Evolutionary conservation across 441 rosid species (phyloP).

Genomic region (Gossypium davidsonii): DNA sequence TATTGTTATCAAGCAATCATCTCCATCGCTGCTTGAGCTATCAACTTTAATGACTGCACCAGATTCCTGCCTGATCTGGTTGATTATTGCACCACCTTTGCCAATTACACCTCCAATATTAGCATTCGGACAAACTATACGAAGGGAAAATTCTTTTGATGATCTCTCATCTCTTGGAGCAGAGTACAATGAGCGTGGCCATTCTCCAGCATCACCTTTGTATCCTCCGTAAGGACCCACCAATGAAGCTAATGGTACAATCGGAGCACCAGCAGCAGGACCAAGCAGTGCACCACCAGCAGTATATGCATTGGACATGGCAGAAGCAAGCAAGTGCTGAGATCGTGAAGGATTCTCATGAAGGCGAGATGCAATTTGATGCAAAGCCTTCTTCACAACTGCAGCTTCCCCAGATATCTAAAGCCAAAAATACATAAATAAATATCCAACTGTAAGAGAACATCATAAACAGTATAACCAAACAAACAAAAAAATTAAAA

Average conservation of each 20-base stretch:
- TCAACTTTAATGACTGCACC: conserved; percentile 80
- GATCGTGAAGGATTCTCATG: conserved; percentile 90
- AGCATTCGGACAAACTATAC: conserved; percentile 68
- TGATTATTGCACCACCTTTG: conserved; percentile 79
- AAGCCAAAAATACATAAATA: conserved; percentile 5
- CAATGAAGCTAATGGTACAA: conserved; percentile 73
- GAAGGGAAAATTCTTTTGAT: conserved; percentile 66
- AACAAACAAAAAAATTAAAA: background rate
- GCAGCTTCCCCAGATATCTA: conserved; percentile 84
- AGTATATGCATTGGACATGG: conserved; percentile 42
- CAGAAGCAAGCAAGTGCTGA: conserved; percentile 70
- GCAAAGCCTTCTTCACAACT: conserved; percentile 72
- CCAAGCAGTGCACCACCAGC: conserved; percentile 51
- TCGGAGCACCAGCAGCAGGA: conserved; percentile 45
- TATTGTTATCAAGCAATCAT: conserved; percentile 70
- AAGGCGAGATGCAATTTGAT: conserved; percentile 75
- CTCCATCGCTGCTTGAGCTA: conserved; percentile 70
- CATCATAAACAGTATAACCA: background rate
- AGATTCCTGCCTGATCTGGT: conserved; percentile 82
- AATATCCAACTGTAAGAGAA: background rate
- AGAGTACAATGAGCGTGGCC: conserved; percentile 69
- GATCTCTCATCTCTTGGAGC: conserved; percentile 76
- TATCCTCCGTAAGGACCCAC: conserved; percentile 75
- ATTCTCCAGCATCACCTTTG: conserved; percentile 67
- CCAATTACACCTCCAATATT: conserved; percentile 85